Conservation (phyloP, 306 rosid species). For the Vigna mungo region DNA sequence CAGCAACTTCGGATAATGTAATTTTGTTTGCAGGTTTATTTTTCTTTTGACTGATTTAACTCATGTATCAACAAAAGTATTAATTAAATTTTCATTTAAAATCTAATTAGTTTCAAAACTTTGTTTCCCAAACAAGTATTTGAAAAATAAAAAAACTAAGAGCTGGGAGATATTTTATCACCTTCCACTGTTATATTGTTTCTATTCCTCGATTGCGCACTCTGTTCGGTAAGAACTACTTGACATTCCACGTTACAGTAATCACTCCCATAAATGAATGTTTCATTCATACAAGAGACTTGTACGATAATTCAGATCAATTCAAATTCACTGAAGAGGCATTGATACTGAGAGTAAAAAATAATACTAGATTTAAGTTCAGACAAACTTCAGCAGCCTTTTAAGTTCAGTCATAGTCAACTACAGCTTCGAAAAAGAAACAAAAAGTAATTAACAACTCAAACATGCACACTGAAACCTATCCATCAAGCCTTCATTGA, state of each 20-base stretch:
- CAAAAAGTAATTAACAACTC: conserved; percentile 19
- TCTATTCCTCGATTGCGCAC: too few relatives aligned
- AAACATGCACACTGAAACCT: neutral
- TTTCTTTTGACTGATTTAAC: too few relatives aligned
- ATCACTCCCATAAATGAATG: neutral
- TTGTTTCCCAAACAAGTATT: too few relatives aligned
- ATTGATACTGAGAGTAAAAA: neutral
- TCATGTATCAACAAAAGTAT: too few relatives aligned
- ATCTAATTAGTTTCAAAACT: too few relatives aligned
- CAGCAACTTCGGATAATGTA: too few relatives aligned
- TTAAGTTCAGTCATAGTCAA: conserved; percentile 28
- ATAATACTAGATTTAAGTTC: conserved; percentile 3
- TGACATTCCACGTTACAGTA: conserved; percentile 3
- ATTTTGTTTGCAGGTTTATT: too few relatives aligned
- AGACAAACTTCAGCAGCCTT: conserved; percentile 18
- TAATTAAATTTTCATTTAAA: too few relatives aligned
- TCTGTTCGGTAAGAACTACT: neutral
- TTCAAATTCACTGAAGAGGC: neutral
- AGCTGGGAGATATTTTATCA: too few relatives aligned
- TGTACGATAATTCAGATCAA: neutral
- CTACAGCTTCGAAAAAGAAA: neutral
- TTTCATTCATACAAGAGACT: conserved; percentile 2
- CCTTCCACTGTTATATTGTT: too few relatives aligned
- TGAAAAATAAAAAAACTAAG: too few relatives aligned
- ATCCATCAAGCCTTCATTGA: conserved; percentile 8